Conservation (phyloP, 192 early-diverging fungal species). For the Entophlyctis luteolus region DNA sequence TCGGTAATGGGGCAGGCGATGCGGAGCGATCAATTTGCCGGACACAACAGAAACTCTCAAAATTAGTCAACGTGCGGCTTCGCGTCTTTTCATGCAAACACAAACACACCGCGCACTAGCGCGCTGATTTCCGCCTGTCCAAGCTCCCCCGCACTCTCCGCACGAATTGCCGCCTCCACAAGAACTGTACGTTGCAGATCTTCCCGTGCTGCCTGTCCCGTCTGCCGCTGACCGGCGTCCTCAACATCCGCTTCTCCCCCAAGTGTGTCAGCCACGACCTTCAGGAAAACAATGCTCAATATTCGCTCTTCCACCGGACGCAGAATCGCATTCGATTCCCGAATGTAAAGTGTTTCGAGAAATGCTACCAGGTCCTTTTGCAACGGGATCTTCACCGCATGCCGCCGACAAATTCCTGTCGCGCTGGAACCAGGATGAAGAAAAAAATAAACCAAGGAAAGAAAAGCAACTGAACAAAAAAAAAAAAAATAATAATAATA, state of each 20-base stretch:
- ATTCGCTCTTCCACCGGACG: neutral
- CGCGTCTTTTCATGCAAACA: neutral
- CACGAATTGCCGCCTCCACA: neutral
- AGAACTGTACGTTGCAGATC: neutral
- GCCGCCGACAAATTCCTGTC: neutral
- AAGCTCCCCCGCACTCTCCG: neutral
- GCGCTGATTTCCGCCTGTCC: neutral
- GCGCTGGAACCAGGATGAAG: neutral
- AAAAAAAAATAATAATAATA: neutral
- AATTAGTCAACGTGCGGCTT: too few relatives aligned
- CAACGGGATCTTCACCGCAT: neutral
- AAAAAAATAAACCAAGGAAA: neutral
- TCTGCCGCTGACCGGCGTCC: neutral
- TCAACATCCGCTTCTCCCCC: neutral
- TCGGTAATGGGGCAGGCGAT: too few relatives aligned
- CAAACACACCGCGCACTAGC: slow-evolving; percentile 1
- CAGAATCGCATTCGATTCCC: neutral
- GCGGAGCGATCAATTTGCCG: too few relatives aligned
- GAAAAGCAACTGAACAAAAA: neutral
- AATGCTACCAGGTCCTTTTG: neutral
- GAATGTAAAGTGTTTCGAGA: neutral
- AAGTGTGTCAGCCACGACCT: neutral
- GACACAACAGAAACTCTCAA: too few relatives aligned
- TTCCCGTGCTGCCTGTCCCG: neutral
- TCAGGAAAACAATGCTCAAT: neutral